These are phyloP conservation scores for Lactifluus volemus DNA, from an alignment of 768 basidiomycete genomes.

Conservation along the genomic window DNA sequence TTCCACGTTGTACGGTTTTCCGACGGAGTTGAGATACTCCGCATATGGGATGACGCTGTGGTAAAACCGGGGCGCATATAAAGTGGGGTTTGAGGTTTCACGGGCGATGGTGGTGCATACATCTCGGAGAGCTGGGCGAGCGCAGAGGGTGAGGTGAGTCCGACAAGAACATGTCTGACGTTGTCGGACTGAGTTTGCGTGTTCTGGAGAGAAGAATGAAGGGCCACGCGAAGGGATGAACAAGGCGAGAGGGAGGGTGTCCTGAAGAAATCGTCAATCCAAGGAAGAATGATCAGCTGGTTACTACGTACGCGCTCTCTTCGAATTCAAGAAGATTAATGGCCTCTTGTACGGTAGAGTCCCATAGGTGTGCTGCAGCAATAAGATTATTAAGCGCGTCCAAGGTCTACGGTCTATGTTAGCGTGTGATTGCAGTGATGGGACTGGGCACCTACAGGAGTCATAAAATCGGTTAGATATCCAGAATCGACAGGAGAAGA, in stretches of 20 bases:
- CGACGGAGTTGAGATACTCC: conserved; percentile 25
- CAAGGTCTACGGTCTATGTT: conserved; percentile 42
- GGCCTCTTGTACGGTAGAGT: conserved; percentile 62
- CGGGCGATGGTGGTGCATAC: conserved; percentile 76
- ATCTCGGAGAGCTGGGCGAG: conserved; percentile 77
- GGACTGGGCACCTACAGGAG: conserved; percentile 1
- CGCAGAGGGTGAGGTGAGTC: conserved; percentile 62
- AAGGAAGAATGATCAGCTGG: conserved; percentile 2
- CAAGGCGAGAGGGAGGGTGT: conserved; percentile 41
- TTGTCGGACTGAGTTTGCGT: conserved; percentile 78
- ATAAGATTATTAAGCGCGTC: conserved; percentile 60
- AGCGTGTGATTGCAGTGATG: neutral
- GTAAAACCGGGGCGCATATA: conserved; percentile 38
- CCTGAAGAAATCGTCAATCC: conserved; percentile 28
- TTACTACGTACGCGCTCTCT: conserved; percentile 47
- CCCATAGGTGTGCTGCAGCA: conserved; percentile 61
- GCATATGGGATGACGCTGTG: conserved; percentile 15
- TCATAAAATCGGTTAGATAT: conserved; percentile 1
- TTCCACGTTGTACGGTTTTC: conserved; percentile 71
- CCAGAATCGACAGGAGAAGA: neutral
- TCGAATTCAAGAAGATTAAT: conserved; percentile 58
- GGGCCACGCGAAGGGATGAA: conserved; percentile 53
- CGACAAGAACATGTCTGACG: conserved; percentile 68
- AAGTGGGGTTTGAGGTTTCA: conserved; percentile 25
- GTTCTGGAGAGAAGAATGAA: conserved; percentile 65